Evolutionary conservation across 2,329 filamentous ascomycete genomes (phyloP).

Genomic region (Colletotrichum euphorbiae): DNA sequence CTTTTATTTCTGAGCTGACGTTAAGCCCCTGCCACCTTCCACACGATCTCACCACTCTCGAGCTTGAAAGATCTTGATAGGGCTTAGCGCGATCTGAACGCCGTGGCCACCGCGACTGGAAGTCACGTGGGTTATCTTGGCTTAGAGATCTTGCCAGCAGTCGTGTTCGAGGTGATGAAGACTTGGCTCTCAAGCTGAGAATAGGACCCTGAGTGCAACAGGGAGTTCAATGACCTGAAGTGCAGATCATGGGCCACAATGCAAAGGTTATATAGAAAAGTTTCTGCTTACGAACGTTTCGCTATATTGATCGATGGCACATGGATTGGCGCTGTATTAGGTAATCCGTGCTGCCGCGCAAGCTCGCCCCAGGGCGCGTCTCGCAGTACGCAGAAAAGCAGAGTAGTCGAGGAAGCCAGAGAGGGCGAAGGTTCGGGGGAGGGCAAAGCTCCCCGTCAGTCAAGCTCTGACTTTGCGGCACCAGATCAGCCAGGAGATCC

Average conservation of each 20-base stretch:
- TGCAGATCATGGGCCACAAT: no score
- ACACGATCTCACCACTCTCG: conserved; percentile 32
- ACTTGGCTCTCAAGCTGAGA: not conserved
- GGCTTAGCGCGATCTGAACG: conserved; percentile 44
- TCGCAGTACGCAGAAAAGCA: conserved; percentile 30
- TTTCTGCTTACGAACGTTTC: no score
- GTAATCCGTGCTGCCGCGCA: no score
- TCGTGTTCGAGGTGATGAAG: conserved; percentile 6
- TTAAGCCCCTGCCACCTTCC: conserved; percentile 35
- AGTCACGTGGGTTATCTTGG: conserved; percentile 41
- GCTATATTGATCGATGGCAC: no score
- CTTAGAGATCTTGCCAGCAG: conserved; percentile 1
- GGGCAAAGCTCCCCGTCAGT: conserved; percentile 47
- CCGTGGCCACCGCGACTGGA: conserved; percentile 46
- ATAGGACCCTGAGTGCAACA: no score
- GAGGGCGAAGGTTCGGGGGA: conserved; percentile 45
- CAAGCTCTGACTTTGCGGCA: conserved; percentile 26
- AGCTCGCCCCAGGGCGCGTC: no score
- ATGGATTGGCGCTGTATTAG: no score
- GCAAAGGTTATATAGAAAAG: no score
- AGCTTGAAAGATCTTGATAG: conserved; percentile 39
- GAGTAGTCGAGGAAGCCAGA: conserved; percentile 47
- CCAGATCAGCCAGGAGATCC: conserved; percentile 37
- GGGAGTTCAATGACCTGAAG: no score
- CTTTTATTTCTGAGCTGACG: conserved; percentile 15